Percentiles rank a stretch among this genome's conserved stretches.
Conservation (phyloP, 805 yeast genomes). For the Myxozyma lipomycoides region DNA sequence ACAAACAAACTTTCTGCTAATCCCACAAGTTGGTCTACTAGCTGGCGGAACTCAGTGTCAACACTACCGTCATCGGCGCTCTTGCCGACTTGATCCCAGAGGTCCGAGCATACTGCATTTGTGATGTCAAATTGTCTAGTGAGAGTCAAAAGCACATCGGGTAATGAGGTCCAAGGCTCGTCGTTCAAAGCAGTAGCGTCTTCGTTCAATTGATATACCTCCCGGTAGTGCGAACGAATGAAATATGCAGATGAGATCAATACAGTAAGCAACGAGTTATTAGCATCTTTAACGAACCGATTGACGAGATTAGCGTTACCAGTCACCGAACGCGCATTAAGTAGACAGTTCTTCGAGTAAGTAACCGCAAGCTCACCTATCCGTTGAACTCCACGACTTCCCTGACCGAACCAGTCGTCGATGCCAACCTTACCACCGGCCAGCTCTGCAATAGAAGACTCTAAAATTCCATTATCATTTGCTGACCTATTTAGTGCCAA, state of each 20-base stretch:
- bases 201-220: slow-evolving; percentile 19
- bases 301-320: slow-evolving; percentile 6
- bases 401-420: slow-evolving; percentile 18
- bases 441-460: slow-evolving; percentile 12
- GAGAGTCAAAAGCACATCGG: slow-evolving; percentile 27
- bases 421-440: neutral
- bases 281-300: slow-evolving; percentile 13
- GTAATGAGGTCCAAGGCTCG: slow-evolving; percentile 35
- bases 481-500: slow-evolving; percentile 1
- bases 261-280: slow-evolving; percentile 14
- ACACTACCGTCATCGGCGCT: slow-evolving; percentile 13
- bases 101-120: slow-evolving; percentile 15
- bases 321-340: slow-evolving; percentile 13
- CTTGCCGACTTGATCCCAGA: slow-evolving; percentile 14
- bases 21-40: slow-evolving; percentile 35
- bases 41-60: slow-evolving; percentile 13
- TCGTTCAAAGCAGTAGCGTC: slow-evolving; percentile 7
- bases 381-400: slow-evolving; percentile 4
- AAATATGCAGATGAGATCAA: slow-evolving; percentile 18
- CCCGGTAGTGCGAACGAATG: slow-evolving; percentile 9
- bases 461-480: slow-evolving; percentile 1
- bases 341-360: slow-evolving; percentile 14
- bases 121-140: slow-evolving; percentile 30
- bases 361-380: slow-evolving; percentile 19
- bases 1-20: slow-evolving; percentile 45